Conservation (phyloP, 257 asterid genomes). For the Scutellaria baicalensis region DNA sequence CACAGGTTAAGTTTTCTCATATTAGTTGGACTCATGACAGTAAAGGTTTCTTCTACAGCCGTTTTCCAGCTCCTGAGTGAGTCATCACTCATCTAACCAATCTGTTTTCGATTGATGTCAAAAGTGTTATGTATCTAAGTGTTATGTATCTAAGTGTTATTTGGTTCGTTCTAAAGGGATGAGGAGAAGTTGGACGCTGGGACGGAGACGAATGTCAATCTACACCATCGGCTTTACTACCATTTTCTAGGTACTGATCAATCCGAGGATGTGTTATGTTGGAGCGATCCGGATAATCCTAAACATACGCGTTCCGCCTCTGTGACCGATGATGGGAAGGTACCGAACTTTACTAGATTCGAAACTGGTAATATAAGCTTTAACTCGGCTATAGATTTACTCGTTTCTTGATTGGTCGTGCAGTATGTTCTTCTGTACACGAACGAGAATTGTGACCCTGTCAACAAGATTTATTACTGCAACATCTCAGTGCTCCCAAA, state of each 20-base stretch:
- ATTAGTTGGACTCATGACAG: constrained; percentile 82
- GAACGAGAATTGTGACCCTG: constrained; percentile 59
- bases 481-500: constrained; percentile 48
- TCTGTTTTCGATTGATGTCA: too few species aligned
- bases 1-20: constrained; percentile 72
- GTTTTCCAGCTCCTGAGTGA: constrained; percentile 82
- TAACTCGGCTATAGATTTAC: neutral
- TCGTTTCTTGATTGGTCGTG: constrained; percentile 15
- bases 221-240: constrained; percentile 72
- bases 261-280: constrained; percentile 76
- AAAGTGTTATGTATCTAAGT: too few species aligned
- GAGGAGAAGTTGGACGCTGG: constrained; percentile 76
- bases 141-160: neutral
- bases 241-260: constrained; percentile 85
- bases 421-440: constrained; percentile 74
- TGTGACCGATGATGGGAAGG: constrained; percentile 89
- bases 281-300: constrained; percentile 80
- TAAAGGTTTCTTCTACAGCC: constrained; percentile 88
- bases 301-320: constrained; percentile 55
- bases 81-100: constrained; percentile 12
- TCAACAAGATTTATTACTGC: constrained; percentile 72
- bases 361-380: too few species aligned
- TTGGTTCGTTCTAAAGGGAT: constrained; percentile 36
- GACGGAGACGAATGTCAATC: constrained; percentile 66
- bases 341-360: neutral